phyloP scores from a whole-genome alignment of 2,329 filamentous ascomycete species.

The Penicillium digitatum region DNA sequence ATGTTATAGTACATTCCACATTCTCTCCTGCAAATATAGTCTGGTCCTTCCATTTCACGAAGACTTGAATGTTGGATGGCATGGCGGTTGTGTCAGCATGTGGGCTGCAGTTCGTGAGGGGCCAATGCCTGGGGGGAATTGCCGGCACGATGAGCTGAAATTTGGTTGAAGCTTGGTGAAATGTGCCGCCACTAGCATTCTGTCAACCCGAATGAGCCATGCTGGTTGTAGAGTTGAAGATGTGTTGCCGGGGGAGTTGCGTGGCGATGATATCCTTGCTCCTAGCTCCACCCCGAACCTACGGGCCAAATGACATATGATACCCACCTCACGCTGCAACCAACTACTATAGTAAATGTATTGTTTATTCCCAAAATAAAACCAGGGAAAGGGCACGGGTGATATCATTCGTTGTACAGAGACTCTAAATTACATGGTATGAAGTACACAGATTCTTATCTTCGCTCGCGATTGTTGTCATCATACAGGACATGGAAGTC shows the following conservation, averaged over 20 bases:
- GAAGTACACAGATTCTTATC: background rate
- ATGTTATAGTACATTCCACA: slow-evolving; percentile 91
- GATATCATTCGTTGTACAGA: slow-evolving; percentile 3
- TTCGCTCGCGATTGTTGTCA: slow-evolving; percentile 12
- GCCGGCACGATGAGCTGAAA: slow-evolving; percentile 4
- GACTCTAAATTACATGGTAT: background rate
- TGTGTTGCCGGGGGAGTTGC: slow-evolving; percentile 15
- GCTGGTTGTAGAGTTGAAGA: slow-evolving; percentile 9
- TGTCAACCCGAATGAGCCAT: slow-evolving; percentile 26
- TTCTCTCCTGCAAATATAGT: slow-evolving; percentile 96
- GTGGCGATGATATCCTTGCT: slow-evolving; percentile 11
- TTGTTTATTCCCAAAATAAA: background rate
- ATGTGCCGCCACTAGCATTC: slow-evolving; percentile 27
- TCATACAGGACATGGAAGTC: slow-evolving; percentile 30
- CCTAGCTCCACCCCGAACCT: slow-evolving; percentile 8
- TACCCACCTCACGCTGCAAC: background rate
- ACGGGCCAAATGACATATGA: slow-evolving; percentile 4
- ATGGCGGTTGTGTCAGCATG: slow-evolving; percentile 40
- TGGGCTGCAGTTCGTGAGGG: slow-evolving; percentile 18
- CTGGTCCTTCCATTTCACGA: slow-evolving; percentile 89
- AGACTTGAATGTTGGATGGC: slow-evolving; percentile 81
- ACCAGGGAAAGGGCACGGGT: background rate
- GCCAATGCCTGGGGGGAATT: slow-evolving; percentile 8
- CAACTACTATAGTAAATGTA: background rate
- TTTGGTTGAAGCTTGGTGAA: slow-evolving; percentile 8